Evolutionary conservation across 768 basidiomycete species (phyloP), one percentile per base, ranked within the genome.

Genomic region (Naganishia randhawae): DNA sequence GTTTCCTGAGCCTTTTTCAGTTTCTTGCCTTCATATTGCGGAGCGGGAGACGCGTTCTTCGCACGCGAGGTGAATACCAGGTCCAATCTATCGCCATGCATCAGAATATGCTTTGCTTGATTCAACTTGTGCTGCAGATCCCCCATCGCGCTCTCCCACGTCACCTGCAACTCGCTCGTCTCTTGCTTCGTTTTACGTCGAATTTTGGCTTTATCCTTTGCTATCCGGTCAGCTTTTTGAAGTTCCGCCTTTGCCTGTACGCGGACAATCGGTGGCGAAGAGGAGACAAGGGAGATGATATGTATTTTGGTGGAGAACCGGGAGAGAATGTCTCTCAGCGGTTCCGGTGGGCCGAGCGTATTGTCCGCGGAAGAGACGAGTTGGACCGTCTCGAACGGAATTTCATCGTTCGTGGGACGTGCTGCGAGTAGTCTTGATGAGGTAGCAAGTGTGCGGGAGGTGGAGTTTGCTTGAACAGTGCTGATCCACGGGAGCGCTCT

Each of bases 141-240:
- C 0, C 76, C 77, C 22, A 55, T 41, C 1, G 74, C 78, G 32
- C 70, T 69, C n/a, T 71, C 70, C 78, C 78, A 79, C n/a, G 73
- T 71, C 6, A 79, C 71, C 55, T 77, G 76, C 31, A 79, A 72
- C 55, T 77, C 76, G 53, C 74, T 75, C 37, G 74, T 74, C 55
- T 77, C 73, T 14, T 71, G 53, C 1, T 66, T 72, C n/a, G 70
- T 65, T 37, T 71, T 71, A 3, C 69, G 63, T 32, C 66, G 62
- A 45, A 71, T 32, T 31, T 71, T 72, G 2, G 69, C 70, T 62
- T 74, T 74, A 16, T 69, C 70, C 51, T 77, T 72, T 3, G 57
- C 42, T 13, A 50, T 57, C 17, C 69, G 52, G 13, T 68, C 71
- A 48, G 71, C 70, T 31, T 67, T 54, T 19, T 69, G 50, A 29